Base-by-base conservation (phyloP, 352 stramenopile genomes). In the Globisporangium camurandrum region DNA sequence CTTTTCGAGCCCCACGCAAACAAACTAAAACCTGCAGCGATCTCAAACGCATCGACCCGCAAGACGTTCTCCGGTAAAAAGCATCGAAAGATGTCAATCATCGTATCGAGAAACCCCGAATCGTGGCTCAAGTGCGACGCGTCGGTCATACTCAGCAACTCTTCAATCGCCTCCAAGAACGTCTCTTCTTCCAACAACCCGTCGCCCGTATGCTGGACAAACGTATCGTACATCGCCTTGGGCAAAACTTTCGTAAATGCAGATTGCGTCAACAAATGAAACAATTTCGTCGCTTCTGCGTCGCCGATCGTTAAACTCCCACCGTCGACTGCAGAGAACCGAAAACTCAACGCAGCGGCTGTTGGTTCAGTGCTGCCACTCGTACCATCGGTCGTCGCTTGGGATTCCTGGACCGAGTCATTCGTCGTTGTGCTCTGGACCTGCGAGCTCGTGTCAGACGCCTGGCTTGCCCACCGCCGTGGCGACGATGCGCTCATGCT, bases 1-100 rank as follows among this genome's bases (percentile, higher is more conserved):
- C 83, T 94, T 49, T 94, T 94, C 6, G 83, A 92, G 1, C 83
- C 83, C 66, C 72, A 86, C 12, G 75, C 62, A 53, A 94, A 88
- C 12, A 94, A 52, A 41, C 75, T 89, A 34, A 92, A 92, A 0
- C 78, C 83, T 6, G 83, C 83, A 1, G 83, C 83, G 17, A 94
- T 74, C 52, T 94, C 83, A 31, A 89, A 91, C 3, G 83, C 83
- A 33, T 94, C 83, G 4, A 91, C 83, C 0, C 69, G 80, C 5
- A 63, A 36, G 9, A 66, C 72, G 16, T 86, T 85, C 30, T 86
- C 72, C 0, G 75, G 68, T 19, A 92, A 48, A 52, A 86, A 94
- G 9, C 66, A 75, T 2, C 72, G 64, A 37, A 94, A 94, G 24
- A 92, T 71, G 14, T 75, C 58, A 14, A 89, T 66, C 76, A 91